Base-by-base conservation (phyloP, 2,329 filamentous ascomycete genomes). In the Dryadomyces sulphureus region DNA sequence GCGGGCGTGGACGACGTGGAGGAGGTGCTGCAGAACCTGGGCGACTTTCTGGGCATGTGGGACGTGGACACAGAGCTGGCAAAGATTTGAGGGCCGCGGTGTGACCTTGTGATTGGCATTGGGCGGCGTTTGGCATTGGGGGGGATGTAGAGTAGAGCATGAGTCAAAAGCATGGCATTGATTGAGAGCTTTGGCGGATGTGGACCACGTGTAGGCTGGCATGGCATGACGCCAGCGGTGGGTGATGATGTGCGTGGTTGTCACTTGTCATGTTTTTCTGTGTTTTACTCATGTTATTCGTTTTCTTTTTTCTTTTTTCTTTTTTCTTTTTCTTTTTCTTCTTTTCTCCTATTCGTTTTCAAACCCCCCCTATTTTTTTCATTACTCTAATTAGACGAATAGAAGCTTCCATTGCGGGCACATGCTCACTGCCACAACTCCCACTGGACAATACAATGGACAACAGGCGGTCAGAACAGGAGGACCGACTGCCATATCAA, bases 11-110 rank as follows among this genome's bases (percentile, higher is more conserved):
- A 72, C 48, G 65, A 68, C 46, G 67, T 67, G 34, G 64, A 59
- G n/a, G 65, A 59, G 5, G 67, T 72, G 1, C 57, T 72, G 48
- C 59, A 64, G 19, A 67, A 72, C 49, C 54, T 72, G 6, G 63
- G 62, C 43, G 64, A 70, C 17, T 71, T 69, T 45, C 52, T 70
- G 7, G 62, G 65, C 36, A 55, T 55, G 16, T 62, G 59, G 56
- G 57, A 64, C 32, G 51, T 65, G 2, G 61, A 65, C 20, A 52
- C 55, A 1, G 63, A 68, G 46, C 54, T 68, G 8, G 57, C 59
- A 0, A 49, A 58, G 46, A 32, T 32, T 32, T 32, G 27, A 32
- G 27, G 4, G 16, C 27, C 16, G 17, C 34, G 17, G 16, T n/a
- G 34, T 32, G 27, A 32, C 4, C 9, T 12, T 14, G 16, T 32